Percentiles rank a stretch among this genome's conserved stretches.
These are phyloP conservation scores for Beauveria scarabaeidicola DNA, from an alignment of 2,329 filamentous ascomycete genomes.

Conservation along the genomic window DNA sequence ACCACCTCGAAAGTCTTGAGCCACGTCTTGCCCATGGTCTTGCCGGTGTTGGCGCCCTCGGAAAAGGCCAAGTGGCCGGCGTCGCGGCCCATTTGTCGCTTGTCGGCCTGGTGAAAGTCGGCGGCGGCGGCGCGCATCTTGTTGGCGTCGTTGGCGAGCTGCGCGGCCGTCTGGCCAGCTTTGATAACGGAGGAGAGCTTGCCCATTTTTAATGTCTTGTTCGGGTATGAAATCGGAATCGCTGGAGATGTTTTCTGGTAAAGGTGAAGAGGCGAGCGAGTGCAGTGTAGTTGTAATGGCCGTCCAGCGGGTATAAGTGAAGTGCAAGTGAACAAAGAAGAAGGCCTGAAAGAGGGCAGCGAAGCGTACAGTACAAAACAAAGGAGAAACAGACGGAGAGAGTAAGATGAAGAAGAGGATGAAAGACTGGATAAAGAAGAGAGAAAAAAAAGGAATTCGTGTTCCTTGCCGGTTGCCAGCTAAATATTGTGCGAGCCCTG, in stretches of 20 bases:
- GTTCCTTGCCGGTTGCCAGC: background rate
- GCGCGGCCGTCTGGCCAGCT: constrained; percentile 25
- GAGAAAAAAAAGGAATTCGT: background rate
- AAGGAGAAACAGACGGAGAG: background rate
- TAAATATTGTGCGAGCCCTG: constrained; percentile 1
- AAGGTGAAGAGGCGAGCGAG: background rate
- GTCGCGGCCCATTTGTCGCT: constrained; percentile 24
- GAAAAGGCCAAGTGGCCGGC: constrained; percentile 26
- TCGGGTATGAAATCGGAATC: background rate
- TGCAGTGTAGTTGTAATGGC: background rate
- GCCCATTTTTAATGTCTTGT: constrained; percentile 18
- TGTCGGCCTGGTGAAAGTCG: constrained; percentile 25
- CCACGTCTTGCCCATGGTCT: constrained; percentile 35
- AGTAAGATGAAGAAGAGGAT: background rate
- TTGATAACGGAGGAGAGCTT: constrained; percentile 24
- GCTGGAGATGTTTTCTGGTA: background rate
- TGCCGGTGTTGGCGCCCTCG: constrained; percentile 29
- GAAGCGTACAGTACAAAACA: background rate
- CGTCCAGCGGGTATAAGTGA: constrained; percentile 5
- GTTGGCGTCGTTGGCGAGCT: constrained; percentile 23
- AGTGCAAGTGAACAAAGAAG: constrained; percentile 1
- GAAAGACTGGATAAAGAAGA: background rate
- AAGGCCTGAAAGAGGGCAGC: background rate
- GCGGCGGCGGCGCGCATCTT: constrained; percentile 20
- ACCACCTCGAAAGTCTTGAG: constrained; percentile 38